These are phyloP conservation scores for Penicillium thymicola DNA, from an alignment of 2,329 filamentous ascomycete species.

Conservation along the genomic window DNA sequence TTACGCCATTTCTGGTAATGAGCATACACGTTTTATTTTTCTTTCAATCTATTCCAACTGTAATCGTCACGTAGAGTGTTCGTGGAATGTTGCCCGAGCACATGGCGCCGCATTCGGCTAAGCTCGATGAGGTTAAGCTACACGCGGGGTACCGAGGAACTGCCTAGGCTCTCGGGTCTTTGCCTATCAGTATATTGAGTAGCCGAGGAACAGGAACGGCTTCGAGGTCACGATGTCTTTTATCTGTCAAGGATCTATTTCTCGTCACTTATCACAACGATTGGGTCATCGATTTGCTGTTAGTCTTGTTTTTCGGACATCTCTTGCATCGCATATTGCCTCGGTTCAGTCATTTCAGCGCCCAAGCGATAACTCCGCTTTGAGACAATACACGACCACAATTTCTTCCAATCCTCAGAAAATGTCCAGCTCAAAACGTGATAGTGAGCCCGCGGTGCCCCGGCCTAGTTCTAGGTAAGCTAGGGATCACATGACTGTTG, in stretches of 20 bases:
- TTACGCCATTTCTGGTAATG: constrained; percentile 24
- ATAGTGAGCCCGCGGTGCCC: constrained; percentile 46
- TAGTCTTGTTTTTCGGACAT: background rate
- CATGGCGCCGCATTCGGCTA: constrained; percentile 21
- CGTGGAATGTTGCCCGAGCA: background rate
- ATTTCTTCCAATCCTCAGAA: constrained; percentile 4
- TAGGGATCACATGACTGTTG: background rate
- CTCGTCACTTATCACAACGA: constrained; percentile 1
- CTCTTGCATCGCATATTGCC: background rate
- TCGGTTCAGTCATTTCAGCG: background rate
- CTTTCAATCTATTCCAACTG: background rate
- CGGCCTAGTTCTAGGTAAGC: constrained; percentile 63
- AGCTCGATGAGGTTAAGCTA: constrained; percentile 15
- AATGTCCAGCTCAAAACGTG: constrained; percentile 22
- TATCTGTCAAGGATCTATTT: background rate
- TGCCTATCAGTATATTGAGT: constrained; percentile 11
- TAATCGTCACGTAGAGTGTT: background rate
- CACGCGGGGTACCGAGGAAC: constrained; percentile 24
- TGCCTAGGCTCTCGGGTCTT: constrained; percentile 25
- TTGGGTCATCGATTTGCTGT: background rate
- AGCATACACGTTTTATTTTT: constrained; percentile 13
- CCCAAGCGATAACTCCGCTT: background rate
- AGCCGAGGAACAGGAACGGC: background rate
- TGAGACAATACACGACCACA: constrained; percentile 16
- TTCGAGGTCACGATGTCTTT: constrained; percentile 9